Conservation (phyloP, 2,329 filamentous ascomycete genomes). For the Pseudogymnoascus sp. region DNA sequence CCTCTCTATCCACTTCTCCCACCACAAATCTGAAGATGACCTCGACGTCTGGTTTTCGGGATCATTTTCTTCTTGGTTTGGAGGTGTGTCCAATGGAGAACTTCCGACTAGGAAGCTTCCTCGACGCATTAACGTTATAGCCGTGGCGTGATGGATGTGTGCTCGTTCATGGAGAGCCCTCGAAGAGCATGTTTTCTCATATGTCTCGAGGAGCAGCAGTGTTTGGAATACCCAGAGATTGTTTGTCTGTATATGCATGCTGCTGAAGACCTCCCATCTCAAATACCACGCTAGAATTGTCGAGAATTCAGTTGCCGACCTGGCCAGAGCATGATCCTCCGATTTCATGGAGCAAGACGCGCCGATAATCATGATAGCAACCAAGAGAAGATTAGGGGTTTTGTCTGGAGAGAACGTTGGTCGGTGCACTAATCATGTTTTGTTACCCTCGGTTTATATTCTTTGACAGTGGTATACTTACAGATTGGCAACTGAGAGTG, state of each 20-base stretch:
- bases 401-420: conserved; percentile 87
- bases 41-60: conserved; percentile 35
- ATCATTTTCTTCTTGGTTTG: conserved; percentile 51
- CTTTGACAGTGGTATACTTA: conserved; percentile 18
- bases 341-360: conserved; percentile 82
- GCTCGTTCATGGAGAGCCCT: conserved; percentile 86
- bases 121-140: conserved; percentile 88
- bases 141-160: conserved; percentile 94
- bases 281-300: conserved; percentile 89
- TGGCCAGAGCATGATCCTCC: conserved; percentile 66
- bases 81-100: conserved; percentile 79
- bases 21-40: conserved; percentile 73
- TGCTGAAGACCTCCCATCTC: conserved; percentile 94
- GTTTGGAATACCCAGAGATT: conserved; percentile 96
- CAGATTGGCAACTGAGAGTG: conserved; percentile 86
- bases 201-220: conserved; percentile 79
- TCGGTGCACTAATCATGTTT: conserved; percentile 57
- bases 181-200: conserved; percentile 97
- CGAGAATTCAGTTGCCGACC: conserved; percentile 71
- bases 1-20: conserved; percentile 92
- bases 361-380: conserved; percentile 88
- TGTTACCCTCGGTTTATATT: neutral
- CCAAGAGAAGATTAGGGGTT: conserved; percentile 74
- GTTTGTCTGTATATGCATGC: conserved; percentile 80
- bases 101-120: conserved; percentile 86